phyloP scores from a whole-genome alignment of 176 grass and related monocot genomes.

The Cenchrus purpureus region DNA sequence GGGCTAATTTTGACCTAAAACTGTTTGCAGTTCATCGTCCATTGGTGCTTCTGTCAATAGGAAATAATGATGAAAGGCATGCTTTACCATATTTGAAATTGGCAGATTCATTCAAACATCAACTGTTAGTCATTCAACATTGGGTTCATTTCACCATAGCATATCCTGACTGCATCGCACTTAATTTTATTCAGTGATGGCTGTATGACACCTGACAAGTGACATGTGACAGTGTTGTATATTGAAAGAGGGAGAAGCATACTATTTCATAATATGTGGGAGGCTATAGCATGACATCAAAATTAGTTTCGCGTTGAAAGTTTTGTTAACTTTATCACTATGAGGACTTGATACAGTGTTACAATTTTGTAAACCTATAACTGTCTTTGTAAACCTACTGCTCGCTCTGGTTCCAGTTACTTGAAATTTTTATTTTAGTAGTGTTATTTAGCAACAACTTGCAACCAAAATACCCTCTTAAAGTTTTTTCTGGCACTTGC shows the following conservation, averaged over 20 bases:
- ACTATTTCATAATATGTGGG: not conserved
- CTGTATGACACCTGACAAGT: not conserved
- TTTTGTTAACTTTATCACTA: not conserved
- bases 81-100: slow-evolving; percentile 16
- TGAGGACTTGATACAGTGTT: not conserved
- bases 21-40: not conserved
- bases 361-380: slow-evolving; percentile 1
- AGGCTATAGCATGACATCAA: not conserved
- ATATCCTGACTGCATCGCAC: not conserved
- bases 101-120: not conserved
- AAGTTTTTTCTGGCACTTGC: not conserved
- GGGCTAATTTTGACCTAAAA: not conserved
- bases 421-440: not conserved
- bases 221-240: not conserved
- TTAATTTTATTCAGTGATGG: not conserved
- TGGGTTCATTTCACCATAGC: not conserved
- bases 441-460: not conserved
- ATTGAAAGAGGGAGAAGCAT: not conserved
- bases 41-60: not conserved
- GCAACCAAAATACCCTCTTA: not conserved
- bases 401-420: not conserved
- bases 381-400: not conserved
- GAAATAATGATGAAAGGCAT: not conserved
- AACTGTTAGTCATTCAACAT: not conserved
- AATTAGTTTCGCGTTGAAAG: not conserved